Conservation (phyloP, 2,329 filamentous ascomycete species). For the Beauveria sp. region DNA sequence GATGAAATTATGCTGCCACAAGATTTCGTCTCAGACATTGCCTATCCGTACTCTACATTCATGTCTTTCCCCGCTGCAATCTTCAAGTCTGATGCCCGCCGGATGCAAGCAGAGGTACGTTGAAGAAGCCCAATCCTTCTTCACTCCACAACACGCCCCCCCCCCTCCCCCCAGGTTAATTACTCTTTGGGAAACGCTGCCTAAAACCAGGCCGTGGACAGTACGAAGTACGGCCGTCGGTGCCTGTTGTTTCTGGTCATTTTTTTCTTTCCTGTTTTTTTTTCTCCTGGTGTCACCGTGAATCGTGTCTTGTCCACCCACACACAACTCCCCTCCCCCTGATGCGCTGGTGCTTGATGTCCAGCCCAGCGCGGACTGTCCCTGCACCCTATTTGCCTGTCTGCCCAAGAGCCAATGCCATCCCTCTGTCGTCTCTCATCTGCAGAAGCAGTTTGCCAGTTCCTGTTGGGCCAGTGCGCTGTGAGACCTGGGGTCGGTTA, state of each 20-base stretch:
- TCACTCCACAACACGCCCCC: not conserved
- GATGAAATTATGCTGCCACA: no score
- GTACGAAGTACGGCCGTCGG: not conserved
- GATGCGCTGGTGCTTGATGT: not conserved
- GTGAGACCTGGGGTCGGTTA: not conserved
- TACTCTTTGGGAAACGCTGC: not conserved
- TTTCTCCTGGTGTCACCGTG: not conserved
- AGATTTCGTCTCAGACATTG: no score
- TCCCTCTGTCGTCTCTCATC: not conserved
- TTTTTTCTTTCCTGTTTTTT: no score
- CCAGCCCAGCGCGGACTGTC: not conserved
- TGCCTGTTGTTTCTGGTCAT: not conserved
- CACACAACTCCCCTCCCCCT: not conserved
- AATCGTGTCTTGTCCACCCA: not conserved
- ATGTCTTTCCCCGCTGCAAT: no score
- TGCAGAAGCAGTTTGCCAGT: not conserved
- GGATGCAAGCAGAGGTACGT: no score
- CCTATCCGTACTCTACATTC: no score
- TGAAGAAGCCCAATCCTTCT: no score
- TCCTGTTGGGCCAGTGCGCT: not conserved
- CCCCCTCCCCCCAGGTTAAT: not conserved
- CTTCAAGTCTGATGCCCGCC: no score
- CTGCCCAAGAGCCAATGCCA: not conserved
- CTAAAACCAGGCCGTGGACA: not conserved
- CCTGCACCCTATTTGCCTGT: not conserved